Conservation (phyloP, 495 filamentous ascomycete genomes). For the Neurospora cerealis region DNA sequence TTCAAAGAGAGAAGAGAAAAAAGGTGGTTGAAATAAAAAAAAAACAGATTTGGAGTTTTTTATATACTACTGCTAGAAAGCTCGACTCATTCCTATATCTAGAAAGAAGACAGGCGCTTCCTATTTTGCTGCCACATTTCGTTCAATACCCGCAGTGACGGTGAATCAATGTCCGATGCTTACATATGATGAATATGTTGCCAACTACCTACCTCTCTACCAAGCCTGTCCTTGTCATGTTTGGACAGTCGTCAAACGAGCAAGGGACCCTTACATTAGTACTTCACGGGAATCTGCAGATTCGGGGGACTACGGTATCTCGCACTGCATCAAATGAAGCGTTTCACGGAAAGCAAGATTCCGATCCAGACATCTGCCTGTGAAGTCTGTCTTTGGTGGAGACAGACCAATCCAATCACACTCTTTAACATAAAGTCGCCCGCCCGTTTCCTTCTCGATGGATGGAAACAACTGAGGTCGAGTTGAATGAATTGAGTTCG, state of each 20-base stretch:
- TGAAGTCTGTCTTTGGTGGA: not conserved
- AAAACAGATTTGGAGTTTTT: not conserved
- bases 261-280: not conserved
- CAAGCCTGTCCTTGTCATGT: not conserved
- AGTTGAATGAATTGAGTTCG: no score
- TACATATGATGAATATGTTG: not conserved
- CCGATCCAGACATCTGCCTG: not conserved
- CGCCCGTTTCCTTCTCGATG: no score
- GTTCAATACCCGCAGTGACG: not conserved
- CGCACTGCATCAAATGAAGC: not conserved
- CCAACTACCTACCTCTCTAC: not conserved
- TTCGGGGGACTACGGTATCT: not conserved
- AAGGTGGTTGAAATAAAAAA: not conserved
- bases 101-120: not conserved
- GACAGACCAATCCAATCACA: no score
- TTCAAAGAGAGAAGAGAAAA: not conserved
- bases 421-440: no score
- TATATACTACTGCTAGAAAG: not conserved
- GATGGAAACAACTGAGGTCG: no score
- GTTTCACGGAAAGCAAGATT: not conserved
- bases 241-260: not conserved
- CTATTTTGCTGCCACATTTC: not conserved
- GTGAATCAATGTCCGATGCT: not conserved
- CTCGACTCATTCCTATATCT: not conserved
- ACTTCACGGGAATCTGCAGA: not conserved